Percentiles rank a stretch among this genome's conserved stretches.
These are phyloP conservation scores for Akanthomyces uredinophilus DNA, from an alignment of 2,329 filamentous ascomycete genomes.

Conservation along the genomic window DNA sequence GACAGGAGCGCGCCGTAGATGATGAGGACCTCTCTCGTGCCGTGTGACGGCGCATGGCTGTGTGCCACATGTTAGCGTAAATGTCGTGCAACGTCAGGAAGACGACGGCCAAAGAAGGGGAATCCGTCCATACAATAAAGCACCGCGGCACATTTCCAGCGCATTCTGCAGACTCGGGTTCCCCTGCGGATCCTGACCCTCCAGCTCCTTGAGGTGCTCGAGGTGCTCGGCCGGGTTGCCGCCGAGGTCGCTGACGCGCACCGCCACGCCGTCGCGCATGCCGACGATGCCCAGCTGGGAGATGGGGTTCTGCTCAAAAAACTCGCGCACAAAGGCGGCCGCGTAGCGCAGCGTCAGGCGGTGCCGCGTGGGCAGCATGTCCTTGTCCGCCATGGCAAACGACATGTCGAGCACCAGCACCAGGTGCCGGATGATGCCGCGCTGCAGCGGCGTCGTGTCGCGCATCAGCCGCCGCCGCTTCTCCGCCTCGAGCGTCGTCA, in stretches of 20 bases:
- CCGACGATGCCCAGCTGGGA: constrained; percentile 89
- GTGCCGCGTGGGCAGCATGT: constrained; percentile 83
- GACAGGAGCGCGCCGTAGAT: constrained; percentile 88
- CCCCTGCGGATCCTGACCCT: constrained; percentile 63
- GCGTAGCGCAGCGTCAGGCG: constrained; percentile 77
- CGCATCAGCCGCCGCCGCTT: constrained; percentile 77
- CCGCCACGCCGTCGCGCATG: constrained; percentile 86
- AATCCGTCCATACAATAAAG: constrained; percentile 61
- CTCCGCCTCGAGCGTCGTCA: constrained; percentile 75
- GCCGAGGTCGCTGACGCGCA: constrained; percentile 81
- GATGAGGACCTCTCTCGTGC: constrained; percentile 86
- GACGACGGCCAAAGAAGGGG: no score
- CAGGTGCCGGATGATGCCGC: constrained; percentile 95
- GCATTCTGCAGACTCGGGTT: constrained; percentile 87
- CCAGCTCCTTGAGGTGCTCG: constrained; percentile 63
- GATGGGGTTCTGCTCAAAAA: constrained; percentile 98
- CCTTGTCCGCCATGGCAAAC: constrained; percentile 91
- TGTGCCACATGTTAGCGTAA: not conserved
- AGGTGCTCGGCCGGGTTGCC: constrained; percentile 90
- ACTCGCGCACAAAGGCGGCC: constrained; percentile 84
- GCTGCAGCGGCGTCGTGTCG: constrained; percentile 91
- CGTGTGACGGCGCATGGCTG: constrained; percentile 85
- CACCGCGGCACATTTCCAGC: constrained; percentile 88
- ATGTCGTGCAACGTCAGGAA: no score
- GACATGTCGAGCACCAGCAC: constrained; percentile 89